Percentiles rank a stretch among this genome's conserved stretches.
phyloP scores from a whole-genome alignment of 1,284 basidiomycete genomes.

The Wallemia ichthyophaga region DNA sequence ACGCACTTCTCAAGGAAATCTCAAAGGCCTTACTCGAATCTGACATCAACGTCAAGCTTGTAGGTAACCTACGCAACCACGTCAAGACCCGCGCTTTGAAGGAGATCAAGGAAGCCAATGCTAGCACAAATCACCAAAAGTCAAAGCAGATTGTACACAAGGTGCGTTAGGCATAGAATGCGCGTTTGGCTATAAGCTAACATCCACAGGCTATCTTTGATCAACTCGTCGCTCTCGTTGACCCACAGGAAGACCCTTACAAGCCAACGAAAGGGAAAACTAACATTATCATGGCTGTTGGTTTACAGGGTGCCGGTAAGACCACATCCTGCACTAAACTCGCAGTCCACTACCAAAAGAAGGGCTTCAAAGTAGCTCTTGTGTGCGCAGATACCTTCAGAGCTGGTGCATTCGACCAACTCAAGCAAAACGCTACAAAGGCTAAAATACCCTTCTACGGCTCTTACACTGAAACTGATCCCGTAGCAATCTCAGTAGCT shows the following conservation, averaged over 20 bases:
- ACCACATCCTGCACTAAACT: slow-evolving; percentile 94
- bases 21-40: slow-evolving; percentile 77
- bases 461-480: slow-evolving; percentile 94
- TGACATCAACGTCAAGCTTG: slow-evolving; percentile 94
- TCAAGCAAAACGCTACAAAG: slow-evolving; percentile 73
- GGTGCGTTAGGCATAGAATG: slow-evolving; percentile 22
- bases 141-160: slow-evolving; percentile 68
- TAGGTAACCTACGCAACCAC: slow-evolving; percentile 54
- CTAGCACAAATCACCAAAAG: slow-evolving; percentile 17
- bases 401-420: slow-evolving; percentile 93
- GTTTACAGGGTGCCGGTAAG: slow-evolving; percentile 86
- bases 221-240: slow-evolving; percentile 78
- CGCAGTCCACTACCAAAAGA: slow-evolving; percentile 86
- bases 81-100: slow-evolving; percentile 31
- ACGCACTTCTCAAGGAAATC: slow-evolving; percentile 78
- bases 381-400: slow-evolving; percentile 99
- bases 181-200: not conserved
- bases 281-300: slow-evolving; percentile 93
- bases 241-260: slow-evolving; percentile 76
- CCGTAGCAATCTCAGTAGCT: slow-evolving; percentile 71
- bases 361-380: slow-evolving; percentile 90
- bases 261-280: slow-evolving; percentile 85
- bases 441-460: slow-evolving; percentile 98
- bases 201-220: slow-evolving; percentile 59
- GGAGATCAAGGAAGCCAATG: slow-evolving; percentile 25